Conservation (phyloP, 1,139 yeast genomes). For the Kodamaea ohmeri region DNA sequence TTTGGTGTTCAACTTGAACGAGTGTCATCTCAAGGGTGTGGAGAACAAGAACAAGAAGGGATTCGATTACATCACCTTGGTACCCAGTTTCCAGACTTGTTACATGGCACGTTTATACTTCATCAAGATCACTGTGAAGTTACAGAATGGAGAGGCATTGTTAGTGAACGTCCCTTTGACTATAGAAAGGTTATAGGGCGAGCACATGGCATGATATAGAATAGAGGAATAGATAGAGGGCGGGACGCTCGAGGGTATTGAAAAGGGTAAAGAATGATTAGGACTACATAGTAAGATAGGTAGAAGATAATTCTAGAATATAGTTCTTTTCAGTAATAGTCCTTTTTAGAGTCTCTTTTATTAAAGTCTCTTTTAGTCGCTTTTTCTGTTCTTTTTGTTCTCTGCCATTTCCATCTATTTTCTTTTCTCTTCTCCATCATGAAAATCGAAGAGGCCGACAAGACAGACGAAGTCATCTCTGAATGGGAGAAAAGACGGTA, state of each 20-base stretch:
- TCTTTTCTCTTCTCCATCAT: conserved; percentile 2
- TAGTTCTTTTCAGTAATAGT: too few species aligned
- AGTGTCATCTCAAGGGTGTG: conserved; percentile 27
- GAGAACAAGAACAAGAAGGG: conserved; percentile 23
- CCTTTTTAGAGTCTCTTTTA: too few species aligned
- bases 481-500: conserved; percentile 59
- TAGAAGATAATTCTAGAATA: too few species aligned
- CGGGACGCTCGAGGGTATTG: too few species aligned
- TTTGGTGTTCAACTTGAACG: conserved; percentile 25
- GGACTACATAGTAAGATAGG: too few species aligned
- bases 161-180: conserved; percentile 38
- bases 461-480: conserved; percentile 25
- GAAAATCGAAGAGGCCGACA: conserved; percentile 11
- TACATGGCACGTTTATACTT: conserved; percentile 52
- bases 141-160: conserved; percentile 32
- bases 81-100: conserved; percentile 60
- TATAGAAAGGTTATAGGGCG: conserved; percentile 20
- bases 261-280: too few species aligned
- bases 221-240: not conserved
- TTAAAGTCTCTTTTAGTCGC: too few species aligned
- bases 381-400: too few species aligned
- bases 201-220: not conserved
- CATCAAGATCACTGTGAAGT: conserved; percentile 30
- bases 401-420: not conserved
- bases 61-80: conserved; percentile 37